Conservation (phyloP, 305 asterid species). For the Solanum aculeatissimum region DNA sequence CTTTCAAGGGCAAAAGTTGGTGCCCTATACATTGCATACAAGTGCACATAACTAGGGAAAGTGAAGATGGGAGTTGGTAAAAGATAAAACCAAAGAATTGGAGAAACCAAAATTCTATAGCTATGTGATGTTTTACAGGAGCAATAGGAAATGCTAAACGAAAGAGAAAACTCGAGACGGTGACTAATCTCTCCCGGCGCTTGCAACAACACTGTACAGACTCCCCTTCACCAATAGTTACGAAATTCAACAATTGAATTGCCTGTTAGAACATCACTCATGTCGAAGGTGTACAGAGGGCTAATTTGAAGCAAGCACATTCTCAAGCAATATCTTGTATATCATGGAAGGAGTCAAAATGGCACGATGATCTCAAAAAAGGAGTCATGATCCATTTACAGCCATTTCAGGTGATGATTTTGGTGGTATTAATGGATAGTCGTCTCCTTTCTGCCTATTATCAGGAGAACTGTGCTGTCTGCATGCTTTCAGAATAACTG, state of each 20-base stretch:
- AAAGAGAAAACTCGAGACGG: neutral
- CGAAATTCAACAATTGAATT: constrained; percentile 8
- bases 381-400: constrained; percentile 62
- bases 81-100: neutral
- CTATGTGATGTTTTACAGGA: constrained; percentile 8
- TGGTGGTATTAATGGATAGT: constrained; percentile 33
- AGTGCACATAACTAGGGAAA: neutral
- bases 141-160: neutral
- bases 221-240: constrained; percentile 36
- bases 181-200: constrained; percentile 13
- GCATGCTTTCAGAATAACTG: constrained; percentile 29
- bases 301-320: neutral
- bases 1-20: constrained; percentile 7
- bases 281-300: neutral
- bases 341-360: neutral
- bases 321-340: constrained; percentile 6
- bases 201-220: constrained; percentile 69
- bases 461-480: constrained; percentile 18
- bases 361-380: neutral
- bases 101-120: constrained; percentile 3
- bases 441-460: constrained; percentile 40
- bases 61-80: neutral
- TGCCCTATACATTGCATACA: constrained; percentile 9
- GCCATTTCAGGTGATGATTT: constrained; percentile 78
- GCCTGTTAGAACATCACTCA: constrained; percentile 1